Evolutionary conservation across 257 asterid genomes (phyloP), one percentile per base, ranked within the genome.

Genomic region (Solanum sejunctum): DNA sequence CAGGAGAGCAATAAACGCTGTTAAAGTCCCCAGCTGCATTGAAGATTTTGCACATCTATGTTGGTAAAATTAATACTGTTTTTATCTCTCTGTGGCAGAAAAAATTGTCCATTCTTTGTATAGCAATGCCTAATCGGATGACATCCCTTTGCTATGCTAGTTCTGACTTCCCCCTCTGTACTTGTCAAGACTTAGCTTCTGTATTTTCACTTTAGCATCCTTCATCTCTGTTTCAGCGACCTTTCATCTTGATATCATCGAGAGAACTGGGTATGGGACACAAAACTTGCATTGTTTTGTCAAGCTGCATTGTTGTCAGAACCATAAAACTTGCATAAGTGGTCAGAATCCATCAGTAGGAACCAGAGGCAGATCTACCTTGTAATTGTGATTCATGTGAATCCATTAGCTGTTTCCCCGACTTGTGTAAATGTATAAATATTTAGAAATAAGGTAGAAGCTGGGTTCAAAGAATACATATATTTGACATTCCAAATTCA

Each of bases 1-100:
- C 81, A 60, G 54, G 85, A 63, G 91, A 84, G 51, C 86, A 84
- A 51, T 84, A 58, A 84, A 45, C 47, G 12, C 10, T 16, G 36
- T n/a, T 6, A 13, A 23, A 58, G 26, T 16, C 63, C 66, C 47
- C 67, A 52, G 78, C 73, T 23, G 75, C 61, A 12, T 43, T 23
- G 64, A 7, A 36, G 83, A 26, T 26, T 85, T 51, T 3, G 71
- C 73, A 77, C 84, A 21, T 39, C 28, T 51, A 26, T 39, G 80
- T 81, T 57, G 81, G 54, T 26, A 56, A 75, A 78, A 21, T 66
- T 55, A 32, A 32, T 71, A 28, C 49, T 51, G 60, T 55, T 84
- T 32, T 20, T 77, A 51, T 5, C 64, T 64, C 26, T 51, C 21
- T 10, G 82, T 77, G 63, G 82, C 82, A 51, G 47, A 10, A 51